Conservation (phyloP, 345 rosid genomes). For the Gynandropsis gynandra region DNA sequence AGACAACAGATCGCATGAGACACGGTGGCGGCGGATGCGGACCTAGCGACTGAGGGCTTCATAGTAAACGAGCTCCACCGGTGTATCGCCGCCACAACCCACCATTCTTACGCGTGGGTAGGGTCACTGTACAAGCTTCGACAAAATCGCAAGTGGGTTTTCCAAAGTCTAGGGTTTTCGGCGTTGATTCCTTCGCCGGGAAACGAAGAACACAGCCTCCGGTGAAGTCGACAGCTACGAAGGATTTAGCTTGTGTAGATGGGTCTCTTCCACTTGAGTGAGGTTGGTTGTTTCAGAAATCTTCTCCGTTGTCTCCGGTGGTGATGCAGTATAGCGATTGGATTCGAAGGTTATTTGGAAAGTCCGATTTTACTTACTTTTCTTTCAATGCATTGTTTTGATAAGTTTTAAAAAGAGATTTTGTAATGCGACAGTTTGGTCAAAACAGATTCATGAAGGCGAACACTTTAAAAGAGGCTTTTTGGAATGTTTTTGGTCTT, state of each 20-base stretch:
- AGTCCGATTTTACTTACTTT: no score
- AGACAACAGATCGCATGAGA: slow-evolving; percentile 25
- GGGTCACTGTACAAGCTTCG: neutral
- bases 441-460: no score
- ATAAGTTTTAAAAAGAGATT: no score
- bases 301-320: no score
- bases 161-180: neutral
- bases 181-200: neutral
- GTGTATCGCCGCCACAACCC: slow-evolving; percentile 25
- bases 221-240: slow-evolving; percentile 14
- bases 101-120: slow-evolving; percentile 18
- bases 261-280: neutral
- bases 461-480: no score
- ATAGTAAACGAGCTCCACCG: slow-evolving; percentile 28
- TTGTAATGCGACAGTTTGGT: no score
- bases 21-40: slow-evolving; percentile 8
- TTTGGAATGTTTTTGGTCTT: no score
- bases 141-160: neutral
- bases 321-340: no score
- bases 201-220: neutral
- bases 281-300: no score
- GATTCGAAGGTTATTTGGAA: no score
- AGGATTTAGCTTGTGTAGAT: slow-evolving; percentile 15
- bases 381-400: no score
- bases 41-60: slow-evolving; percentile 20